These are phyloP conservation scores for Hymenoscyphus albidus DNA, from an alignment of 2,329 filamentous ascomycete species.

Conservation along the genomic window DNA sequence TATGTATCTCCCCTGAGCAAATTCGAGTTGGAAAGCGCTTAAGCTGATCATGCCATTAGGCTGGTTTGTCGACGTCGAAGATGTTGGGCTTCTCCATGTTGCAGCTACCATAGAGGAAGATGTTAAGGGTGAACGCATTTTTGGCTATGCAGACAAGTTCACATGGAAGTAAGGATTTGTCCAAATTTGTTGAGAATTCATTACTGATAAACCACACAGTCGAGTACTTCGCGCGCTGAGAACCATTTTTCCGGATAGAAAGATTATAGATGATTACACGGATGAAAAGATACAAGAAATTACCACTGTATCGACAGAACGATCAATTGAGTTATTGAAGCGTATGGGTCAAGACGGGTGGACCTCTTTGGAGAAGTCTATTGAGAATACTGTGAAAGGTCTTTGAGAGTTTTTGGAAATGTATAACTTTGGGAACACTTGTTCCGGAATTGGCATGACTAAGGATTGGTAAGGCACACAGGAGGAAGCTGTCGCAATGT, in stretches of 20 bases:
- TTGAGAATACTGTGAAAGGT: constrained; percentile 7
- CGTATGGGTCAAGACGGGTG: constrained; percentile 19
- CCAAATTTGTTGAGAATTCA: not conserved
- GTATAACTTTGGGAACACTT: not conserved
- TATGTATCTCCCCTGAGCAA: not conserved
- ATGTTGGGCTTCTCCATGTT: constrained; percentile 32
- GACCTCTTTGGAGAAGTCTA: constrained; percentile 20
- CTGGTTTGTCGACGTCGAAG: constrained; percentile 30
- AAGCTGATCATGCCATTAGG: not conserved
- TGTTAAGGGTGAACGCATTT: constrained; percentile 25
- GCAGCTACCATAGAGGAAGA: constrained; percentile 30
- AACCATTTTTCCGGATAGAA: constrained; percentile 23
- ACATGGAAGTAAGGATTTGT: constrained; percentile 26
- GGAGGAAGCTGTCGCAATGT: not conserved
- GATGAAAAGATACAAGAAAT: constrained; percentile 17
- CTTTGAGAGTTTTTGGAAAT: not conserved
- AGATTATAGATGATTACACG: constrained; percentile 22
- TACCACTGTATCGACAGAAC: constrained; percentile 19
- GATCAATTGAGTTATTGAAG: constrained; percentile 20
- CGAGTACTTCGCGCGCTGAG: constrained; percentile 27
- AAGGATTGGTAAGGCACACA: not conserved
- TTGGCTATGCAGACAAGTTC: constrained; percentile 24
- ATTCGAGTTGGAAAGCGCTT: not conserved
- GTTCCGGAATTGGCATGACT: not conserved
- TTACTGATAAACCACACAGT: not conserved